Base-by-base conservation (phyloP, 148 eudicot genomes). In the Rhododendron kiyosumense region DNA sequence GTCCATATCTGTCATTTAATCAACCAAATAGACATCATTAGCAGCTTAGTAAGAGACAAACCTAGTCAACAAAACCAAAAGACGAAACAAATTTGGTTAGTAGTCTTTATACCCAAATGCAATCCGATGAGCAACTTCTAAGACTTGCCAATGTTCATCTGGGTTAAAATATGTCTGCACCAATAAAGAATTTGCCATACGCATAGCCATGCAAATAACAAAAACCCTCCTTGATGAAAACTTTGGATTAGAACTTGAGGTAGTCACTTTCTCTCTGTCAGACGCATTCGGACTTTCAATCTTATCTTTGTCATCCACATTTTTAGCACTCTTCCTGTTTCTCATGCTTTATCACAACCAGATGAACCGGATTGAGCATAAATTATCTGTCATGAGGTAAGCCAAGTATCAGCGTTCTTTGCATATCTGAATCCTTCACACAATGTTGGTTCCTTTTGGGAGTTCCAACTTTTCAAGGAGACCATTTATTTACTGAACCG, bases 141-240 rank as follows among this genome's bases (percentile, higher is more conserved):
- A 92, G 79, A 95, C 93, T 87, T 97, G 99, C 99, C 99, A 97
- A 84, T 97, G 96, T 83, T 97, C 99, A 90, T 97, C 99, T 0
- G 98, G 98, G 87, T 97, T 97, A 85, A 97, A 97, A 84, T 95
- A 97, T 2, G 98, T 97, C 83, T 97, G 98, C 63, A 97, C 94
- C 46, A 97, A 73, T 76, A 95, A 91, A 34, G 99, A 89, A 87
- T 95, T 97, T 51, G 89, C 78, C 71, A 92, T 73, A 48, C 98
- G 94, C 32, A 90, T 30, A 69, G 54, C 84, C 87, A 96, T 85
- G 86, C 97, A 96, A 71, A 90, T 76, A 13, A 89, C 18, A 82
- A 95, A 94, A 7, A 93, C 84, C 80, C 79, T 92, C 84, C 69
- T 88, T 85, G 89, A 88, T 13, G 97, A 90, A 77, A 81, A 45